A percentile compares a stretch with the other conserved stretches of the same genome.
These are phyloP conservation scores for Naganishia sp. DNA, from an alignment of 1,284 basidiomycete species.

Conservation along the genomic window DNA sequence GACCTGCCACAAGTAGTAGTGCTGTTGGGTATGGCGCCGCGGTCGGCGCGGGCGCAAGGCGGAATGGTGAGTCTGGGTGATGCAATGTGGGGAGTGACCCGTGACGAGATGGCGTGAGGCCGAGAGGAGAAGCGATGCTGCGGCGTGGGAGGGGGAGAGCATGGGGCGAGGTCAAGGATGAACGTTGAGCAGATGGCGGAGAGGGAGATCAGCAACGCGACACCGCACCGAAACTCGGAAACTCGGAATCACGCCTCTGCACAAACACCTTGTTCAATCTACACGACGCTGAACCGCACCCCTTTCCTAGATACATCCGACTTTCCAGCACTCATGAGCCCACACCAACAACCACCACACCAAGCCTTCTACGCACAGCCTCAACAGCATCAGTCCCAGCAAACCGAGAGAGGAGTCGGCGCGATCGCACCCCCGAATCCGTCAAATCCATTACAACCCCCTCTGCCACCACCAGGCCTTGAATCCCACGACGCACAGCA, in stretches of 20 bases:
- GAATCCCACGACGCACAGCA: slow-evolving; percentile 7
- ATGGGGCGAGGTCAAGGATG: background rate
- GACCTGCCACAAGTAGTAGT: slow-evolving; percentile 7
- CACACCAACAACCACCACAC: slow-evolving; percentile 49
- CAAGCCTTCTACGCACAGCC: slow-evolving; percentile 21
- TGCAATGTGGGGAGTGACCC: background rate
- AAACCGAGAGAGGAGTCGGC: background rate
- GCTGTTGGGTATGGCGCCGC: background rate
- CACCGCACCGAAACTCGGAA: background rate
- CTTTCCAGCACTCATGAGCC: slow-evolving; percentile 38
- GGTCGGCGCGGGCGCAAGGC: background rate
- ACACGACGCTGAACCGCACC: slow-evolving; percentile 41
- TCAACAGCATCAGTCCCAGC: background rate
- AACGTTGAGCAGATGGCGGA: background rate
- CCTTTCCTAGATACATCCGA: slow-evolving; percentile 13
- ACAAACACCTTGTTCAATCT: slow-evolving; percentile 43
- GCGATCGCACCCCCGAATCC: background rate
- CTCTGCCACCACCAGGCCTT: slow-evolving; percentile 5
- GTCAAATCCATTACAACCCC: background rate
- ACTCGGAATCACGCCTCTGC: background rate
- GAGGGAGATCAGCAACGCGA: background rate
- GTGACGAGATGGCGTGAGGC: background rate
- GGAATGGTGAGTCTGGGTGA: slow-evolving; percentile 5
- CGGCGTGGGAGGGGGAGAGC: background rate
- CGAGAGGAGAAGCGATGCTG: slow-evolving; percentile 7